Percentiles rank a stretch among this genome's conserved stretches.
phyloP scores from a whole-genome alignment of 192 early-diverging fungal species.

The Cetraspora pellucida region DNA sequence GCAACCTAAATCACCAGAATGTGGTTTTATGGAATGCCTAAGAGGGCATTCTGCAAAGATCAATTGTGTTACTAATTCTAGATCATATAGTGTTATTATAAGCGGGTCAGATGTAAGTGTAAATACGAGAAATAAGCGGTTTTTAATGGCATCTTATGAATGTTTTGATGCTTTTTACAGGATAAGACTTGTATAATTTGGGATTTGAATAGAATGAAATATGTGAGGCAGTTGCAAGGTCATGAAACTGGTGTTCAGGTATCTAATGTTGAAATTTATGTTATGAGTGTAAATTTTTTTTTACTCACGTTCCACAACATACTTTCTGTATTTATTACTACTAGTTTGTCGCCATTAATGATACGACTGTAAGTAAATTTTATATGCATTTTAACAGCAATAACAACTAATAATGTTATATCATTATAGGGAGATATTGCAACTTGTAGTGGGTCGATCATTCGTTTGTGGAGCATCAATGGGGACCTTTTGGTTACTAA shows the following conservation, averaged over 20 bases:
- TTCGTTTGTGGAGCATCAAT: conserved; percentile 66
- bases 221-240: conserved; percentile 57
- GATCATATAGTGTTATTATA: conserved; percentile 62
- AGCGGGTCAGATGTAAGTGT: conserved; percentile 55
- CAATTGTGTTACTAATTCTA: conserved; percentile 52
- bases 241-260: conserved; percentile 56
- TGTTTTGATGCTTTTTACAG: conserved; percentile 36
- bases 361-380: conserved; percentile 53
- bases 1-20: conserved; percentile 47
- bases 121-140: neutral
- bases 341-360: conserved; percentile 53
- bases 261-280: neutral
- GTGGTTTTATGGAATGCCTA: conserved; percentile 54
- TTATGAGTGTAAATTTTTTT: neutral
- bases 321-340: neutral
- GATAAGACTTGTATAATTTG: conserved; percentile 66
- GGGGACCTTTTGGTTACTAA: conserved; percentile 63
- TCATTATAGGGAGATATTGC: conserved; percentile 59
- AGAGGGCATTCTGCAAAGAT: conserved; percentile 62
- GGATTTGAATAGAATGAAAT: conserved; percentile 67
- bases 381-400: neutral
- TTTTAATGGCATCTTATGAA: neutral
- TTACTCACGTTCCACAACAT: neutral
- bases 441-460: conserved; percentile 57
- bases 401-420: neutral